Base-by-base conservation (phyloP, 2,329 filamentous ascomycete species). In the Trichoderma lentiforme region DNA sequence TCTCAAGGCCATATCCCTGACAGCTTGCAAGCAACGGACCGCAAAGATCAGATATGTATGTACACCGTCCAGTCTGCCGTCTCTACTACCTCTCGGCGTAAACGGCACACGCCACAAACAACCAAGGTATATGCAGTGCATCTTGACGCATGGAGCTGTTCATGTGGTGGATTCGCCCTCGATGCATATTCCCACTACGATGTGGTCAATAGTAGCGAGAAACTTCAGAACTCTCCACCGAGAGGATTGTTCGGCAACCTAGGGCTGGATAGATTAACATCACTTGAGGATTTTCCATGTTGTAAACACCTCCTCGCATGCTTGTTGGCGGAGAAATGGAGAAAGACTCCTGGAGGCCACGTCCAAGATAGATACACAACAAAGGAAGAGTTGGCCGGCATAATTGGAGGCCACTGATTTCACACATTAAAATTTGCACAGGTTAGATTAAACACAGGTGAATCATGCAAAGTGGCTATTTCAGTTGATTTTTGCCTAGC, bases 261-360 rank as follows among this genome's bases (percentile, higher is more conserved):
- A 67, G 84, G 83, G 71, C 63, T 81, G 3, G 83, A 84, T 71
- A 79, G 80, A 6, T 75, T 74, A 3, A 78, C 74, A 7, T 76
- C 76, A 4, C 78, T 73, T 1, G 78, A 75, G 11, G 78, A 81
- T 47, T 82, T 87, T 72, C 87, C 89, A 76, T 93, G 82, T 70
- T 99, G 95, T 80, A 98, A 98, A 82, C 95, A 99, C 81, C 81
- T 98, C 6, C 86, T 98, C 18, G 95, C 95, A 1, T 97, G 93
- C 80, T 82, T 95, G 53, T 80, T 98, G 70, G 91, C 86, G 6
- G 91, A 93, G 79, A 84, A 86, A 61, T 95, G 93, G 84, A 79
- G 79, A 0, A 80, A 74, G 3, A 80, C 90, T 32, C 86, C 96
- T 75, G 86, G 85, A 5, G 77, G 77, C 1, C 88, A 87, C 76